Evolutionary conservation across 2,329 filamentous ascomycete genomes (phyloP), one percentile per base, ranked within the genome.

Genomic region (Tricladium varicosporioides): DNA sequence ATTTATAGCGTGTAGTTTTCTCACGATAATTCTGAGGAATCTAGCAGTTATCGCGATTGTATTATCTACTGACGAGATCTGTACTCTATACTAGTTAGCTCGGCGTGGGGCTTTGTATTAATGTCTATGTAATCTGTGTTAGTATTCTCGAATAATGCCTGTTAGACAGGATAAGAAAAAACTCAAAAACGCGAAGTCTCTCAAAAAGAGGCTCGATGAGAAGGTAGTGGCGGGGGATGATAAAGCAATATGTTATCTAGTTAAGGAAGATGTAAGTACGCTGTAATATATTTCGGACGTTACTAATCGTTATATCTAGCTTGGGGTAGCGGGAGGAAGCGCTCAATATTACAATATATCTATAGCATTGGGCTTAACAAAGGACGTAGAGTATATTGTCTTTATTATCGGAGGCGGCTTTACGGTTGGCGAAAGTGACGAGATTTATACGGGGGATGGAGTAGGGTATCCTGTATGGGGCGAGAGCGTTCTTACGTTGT

Each of bases 361-460:
- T n/a, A n/a, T n/a, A n/a, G n/a, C n/a, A n/a, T n/a, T n/a, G n/a
- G 31, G 10, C 44, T 54, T 54, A 44, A 14, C 22, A 48, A 54
- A 10, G 14, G 36, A 33, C 45, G 14, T 5, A 5, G 15, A 44
- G 45, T 54, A 54, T 54, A 22, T 54, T 44, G 52, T 54, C 45
- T 48, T 54, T 49, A 48, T 54, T 32, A 54, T 54, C 16, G 18
- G 2, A 16, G 46, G 52, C 11, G 36, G 52, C 46, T 54, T 54
- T 31, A 54, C 15, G 49, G 62, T 88, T 85, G 36, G 52, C 45
- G 49, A 15, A 32, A 49, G 46, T 54, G 32, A 14, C 1, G 36
- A 54, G 19, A 46, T 44, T 49, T 49, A 54, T 54, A 49, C 9
- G 36, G 52, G 52, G 19, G 49, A 54, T 48, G 36, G 52, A 36